Conservation (phyloP, 768 basidiomycete species). For the Baorangia bicolor region DNA sequence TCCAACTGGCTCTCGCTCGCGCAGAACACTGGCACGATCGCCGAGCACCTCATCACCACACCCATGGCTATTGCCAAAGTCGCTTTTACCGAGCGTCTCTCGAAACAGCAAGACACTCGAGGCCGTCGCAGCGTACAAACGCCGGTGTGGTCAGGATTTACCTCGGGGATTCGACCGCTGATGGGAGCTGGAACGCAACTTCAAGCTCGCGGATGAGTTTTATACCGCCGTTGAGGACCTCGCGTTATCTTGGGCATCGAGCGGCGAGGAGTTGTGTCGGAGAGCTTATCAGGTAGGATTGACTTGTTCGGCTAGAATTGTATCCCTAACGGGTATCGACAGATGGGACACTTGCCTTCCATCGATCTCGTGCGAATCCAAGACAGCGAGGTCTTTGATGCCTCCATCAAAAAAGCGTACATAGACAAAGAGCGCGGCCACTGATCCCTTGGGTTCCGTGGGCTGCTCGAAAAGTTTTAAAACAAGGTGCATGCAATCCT, state of each 20-base stretch:
- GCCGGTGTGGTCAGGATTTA: constrained; percentile 73
- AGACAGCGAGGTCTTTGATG: too few species aligned
- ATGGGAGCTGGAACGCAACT: constrained; percentile 76
- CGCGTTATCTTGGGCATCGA: constrained; percentile 80
- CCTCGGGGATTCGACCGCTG: constrained; percentile 91
- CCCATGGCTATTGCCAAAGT: constrained; percentile 83
- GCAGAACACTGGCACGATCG: neutral
- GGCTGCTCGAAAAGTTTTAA: constrained; percentile 72
- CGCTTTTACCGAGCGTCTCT: constrained; percentile 63
- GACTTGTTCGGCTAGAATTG: too few species aligned
- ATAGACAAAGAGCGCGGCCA: too few species aligned
- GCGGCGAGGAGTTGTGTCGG: too few species aligned
- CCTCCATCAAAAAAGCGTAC: too few species aligned
- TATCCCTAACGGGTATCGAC: constrained; percentile 3
- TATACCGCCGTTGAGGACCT: constrained; percentile 75
- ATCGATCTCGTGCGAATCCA: too few species aligned
- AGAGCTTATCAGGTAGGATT: too few species aligned
- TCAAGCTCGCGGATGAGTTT: constrained; percentile 88
- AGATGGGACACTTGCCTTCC: constrained; percentile 77
- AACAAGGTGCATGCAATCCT: too few species aligned
- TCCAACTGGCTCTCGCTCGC: constrained; percentile 24
- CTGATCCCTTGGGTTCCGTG: constrained; percentile 72
- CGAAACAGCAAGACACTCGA: constrained; percentile 74
- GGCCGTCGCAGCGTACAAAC: constrained; percentile 80
- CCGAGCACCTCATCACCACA: too few species aligned